A percentile compares a stretch with the other conserved stretches of the same genome.
Evolutionary conservation across 345 rosid genomes (phyloP).

Genomic region (Angophora floribunda): DNA sequence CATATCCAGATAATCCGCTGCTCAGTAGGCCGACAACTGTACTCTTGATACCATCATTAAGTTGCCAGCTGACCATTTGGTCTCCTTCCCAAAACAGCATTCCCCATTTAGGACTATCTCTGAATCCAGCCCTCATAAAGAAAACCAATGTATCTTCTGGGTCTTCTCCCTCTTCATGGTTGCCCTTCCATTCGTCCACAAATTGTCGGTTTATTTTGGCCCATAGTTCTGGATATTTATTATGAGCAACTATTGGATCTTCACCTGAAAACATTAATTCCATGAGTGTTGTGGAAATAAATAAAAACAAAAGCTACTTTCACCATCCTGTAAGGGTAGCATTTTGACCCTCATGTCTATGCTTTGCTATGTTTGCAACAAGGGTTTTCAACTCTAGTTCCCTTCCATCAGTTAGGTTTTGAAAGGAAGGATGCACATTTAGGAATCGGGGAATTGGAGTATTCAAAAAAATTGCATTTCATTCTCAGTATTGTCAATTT

Average conservation of each 20-base stretch:
- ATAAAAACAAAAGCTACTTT: neutral
- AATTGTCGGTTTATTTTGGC: slow-evolving; percentile 63
- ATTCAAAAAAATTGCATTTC: neutral
- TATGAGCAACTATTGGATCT: slow-evolving; percentile 60
- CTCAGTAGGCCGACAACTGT: slow-evolving; percentile 58
- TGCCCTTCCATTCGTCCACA: slow-evolving; percentile 51
- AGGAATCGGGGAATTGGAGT: neutral
- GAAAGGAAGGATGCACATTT: neutral
- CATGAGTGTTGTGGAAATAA: neutral
- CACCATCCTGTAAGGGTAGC: neutral
- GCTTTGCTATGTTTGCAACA: neutral
- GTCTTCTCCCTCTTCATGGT: slow-evolving; percentile 9
- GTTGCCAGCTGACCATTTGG: slow-evolving; percentile 82
- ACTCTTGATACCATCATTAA: slow-evolving; percentile 69
- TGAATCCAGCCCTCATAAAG: slow-evolving; percentile 71
- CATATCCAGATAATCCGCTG: slow-evolving; percentile 59
- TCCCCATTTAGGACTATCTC: slow-evolving; percentile 67
- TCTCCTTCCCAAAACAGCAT: slow-evolving; percentile 83
- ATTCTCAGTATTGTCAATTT: neutral
- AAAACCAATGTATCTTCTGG: slow-evolving; percentile 44
- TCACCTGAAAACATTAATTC: slow-evolving; percentile 30
- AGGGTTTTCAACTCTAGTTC: neutral
- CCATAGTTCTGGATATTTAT: slow-evolving; percentile 75
- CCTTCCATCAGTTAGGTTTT: neutral
- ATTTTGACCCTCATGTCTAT: neutral